These are phyloP conservation scores for Fusarium sp. DNA, from an alignment of 2,329 filamentous ascomycete species.

Conservation along the genomic window DNA sequence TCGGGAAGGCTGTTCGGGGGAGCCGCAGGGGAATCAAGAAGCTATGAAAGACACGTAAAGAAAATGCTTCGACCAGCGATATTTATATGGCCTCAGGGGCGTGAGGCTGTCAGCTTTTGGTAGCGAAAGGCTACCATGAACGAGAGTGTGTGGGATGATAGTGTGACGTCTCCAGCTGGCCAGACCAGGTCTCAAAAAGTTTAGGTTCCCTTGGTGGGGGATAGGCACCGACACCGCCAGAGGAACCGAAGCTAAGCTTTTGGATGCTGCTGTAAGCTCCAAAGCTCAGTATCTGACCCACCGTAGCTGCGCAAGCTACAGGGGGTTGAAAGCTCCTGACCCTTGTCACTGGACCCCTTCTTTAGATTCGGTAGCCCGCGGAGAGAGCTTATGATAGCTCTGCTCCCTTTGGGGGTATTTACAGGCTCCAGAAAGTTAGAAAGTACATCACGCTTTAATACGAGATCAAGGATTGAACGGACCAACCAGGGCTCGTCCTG, in stretches of 20 bases:
- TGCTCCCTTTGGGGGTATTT: not conserved
- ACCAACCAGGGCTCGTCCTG: not conserved
- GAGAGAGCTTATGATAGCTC: not conserved
- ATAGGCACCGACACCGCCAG: not conserved
- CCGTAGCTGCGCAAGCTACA: slow-evolving; percentile 25
- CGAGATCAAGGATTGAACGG: not conserved
- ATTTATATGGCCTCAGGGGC: slow-evolving; percentile 12
- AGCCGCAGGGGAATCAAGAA: not conserved
- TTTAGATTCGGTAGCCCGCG: not conserved
- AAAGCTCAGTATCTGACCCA: not conserved
- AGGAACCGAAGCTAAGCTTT: slow-evolving; percentile 18
- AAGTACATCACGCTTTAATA: not conserved
- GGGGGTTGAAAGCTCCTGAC: slow-evolving; percentile 18
- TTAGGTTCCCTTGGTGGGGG: slow-evolving; percentile 23
- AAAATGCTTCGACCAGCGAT: not conserved
- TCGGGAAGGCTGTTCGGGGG: not conserved
- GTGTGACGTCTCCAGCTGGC: slow-evolving; percentile 29
- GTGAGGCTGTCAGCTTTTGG: slow-evolving; percentile 7
- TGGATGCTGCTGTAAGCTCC: slow-evolving; percentile 1
- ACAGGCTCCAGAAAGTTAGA: not conserved
- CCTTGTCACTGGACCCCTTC: slow-evolving; percentile 25
- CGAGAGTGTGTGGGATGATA: slow-evolving; percentile 13
- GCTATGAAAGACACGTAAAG: not conserved
- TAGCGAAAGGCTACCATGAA: slow-evolving; percentile 14
- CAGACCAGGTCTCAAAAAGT: slow-evolving; percentile 5